Percentiles rank a stretch among this genome's conserved stretches.
Evolutionary conservation across 306 rosid genomes (phyloP).

Genomic region (Quercus variabilis): DNA sequence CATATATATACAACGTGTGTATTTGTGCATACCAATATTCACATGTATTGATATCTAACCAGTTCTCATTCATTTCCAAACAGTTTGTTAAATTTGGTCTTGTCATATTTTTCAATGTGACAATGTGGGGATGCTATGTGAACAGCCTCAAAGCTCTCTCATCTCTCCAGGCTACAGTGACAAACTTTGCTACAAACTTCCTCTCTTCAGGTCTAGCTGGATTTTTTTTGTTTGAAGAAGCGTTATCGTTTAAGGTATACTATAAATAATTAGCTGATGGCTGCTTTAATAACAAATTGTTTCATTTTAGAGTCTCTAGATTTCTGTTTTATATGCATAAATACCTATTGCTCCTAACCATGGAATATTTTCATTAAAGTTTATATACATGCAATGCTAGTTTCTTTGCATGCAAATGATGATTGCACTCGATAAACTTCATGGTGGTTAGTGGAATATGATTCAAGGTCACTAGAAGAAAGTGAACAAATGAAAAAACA

Average conservation of each 20-base stretch:
- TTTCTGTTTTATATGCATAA: background rate
- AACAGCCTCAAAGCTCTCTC: conserved; percentile 84
- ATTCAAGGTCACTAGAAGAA: background rate
- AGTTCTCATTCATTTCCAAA: background rate
- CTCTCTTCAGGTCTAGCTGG: conserved; percentile 84
- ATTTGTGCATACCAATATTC: background rate
- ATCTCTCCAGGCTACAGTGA: conserved; percentile 84
- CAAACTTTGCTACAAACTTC: conserved; percentile 86
- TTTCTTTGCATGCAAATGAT: background rate
- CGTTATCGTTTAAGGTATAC: conserved; percentile 63
- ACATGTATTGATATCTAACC: background rate
- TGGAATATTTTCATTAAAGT: background rate
- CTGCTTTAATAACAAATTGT: background rate
- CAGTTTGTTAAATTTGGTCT: conserved; percentile 59
- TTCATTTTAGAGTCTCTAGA: background rate
- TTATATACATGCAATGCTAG: background rate
- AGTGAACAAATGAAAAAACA: background rate
- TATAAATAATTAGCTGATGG: background rate
- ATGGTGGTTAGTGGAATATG: background rate
- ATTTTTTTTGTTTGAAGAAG: conserved; percentile 63
- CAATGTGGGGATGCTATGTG: conserved; percentile 87
- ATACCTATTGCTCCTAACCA: background rate
- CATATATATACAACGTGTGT: too few species aligned
- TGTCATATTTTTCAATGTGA: conserved; percentile 60
- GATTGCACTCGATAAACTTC: background rate